Base-by-base conservation (phyloP, 148 eudicot genomes). In the Suaeda aralocaspica region DNA sequence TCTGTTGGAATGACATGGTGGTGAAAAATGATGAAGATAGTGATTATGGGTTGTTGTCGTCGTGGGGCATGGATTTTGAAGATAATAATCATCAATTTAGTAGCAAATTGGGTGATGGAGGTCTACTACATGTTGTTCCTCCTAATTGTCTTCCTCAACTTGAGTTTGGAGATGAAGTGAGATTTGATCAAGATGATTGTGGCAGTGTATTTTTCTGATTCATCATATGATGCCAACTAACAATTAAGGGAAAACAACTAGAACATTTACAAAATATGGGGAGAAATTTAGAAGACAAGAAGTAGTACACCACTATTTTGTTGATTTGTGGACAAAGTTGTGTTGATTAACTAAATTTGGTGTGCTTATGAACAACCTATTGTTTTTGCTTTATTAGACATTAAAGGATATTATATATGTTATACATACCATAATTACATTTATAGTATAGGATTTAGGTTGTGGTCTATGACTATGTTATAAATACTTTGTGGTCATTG, bases 21-120 rank as follows among this genome's bases (percentile, higher is more conserved):
- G 29, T 33, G n/a, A 58, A 65, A 59, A 80, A 78, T 30, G 83
- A 79, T 36, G 81, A 85, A n/a, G n/a, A n/a, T n/a, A n/a, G n/a
- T 59, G 73, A 78, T 29, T 85, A 72, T 44, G 90, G 80, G 25
- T 84, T 86, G 41, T 73, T 82, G 49, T 84, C 84, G 41, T 73
- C 81, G 49, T 84, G 81, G 73, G 85, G 86, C 59, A 81, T 85
- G 89, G 70, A 72, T 19, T 71, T 85, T 60, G 89, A 81, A 26
- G 88, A 79, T 3, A 36, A 36, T 36, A 36, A 36, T 36, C 4
- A 36, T 36, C 4, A 36, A 3, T 4, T 36, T 36, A 36, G 5
- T 65, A 30, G 31, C 61, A 70, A 76, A 65, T 29, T 79, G 12
- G 79, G 58, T 24, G 77, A 69, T 28, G 81, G 68, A 71, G 65